phyloP scores from a whole-genome alignment of 805 yeast species.

The Saccharomycopsis schoenii region DNA sequence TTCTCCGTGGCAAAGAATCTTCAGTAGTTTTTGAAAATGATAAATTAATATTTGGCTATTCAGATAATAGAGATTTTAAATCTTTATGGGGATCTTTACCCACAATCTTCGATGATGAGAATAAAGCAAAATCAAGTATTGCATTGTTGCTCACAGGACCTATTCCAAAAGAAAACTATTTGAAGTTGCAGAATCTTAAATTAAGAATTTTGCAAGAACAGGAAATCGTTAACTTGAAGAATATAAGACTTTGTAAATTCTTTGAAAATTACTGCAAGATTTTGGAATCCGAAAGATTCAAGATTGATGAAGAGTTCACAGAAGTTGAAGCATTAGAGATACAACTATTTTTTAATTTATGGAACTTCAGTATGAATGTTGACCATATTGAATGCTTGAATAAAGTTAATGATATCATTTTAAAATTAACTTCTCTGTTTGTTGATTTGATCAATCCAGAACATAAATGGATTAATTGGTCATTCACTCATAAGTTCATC shows the following conservation, averaged over 20 bases:
- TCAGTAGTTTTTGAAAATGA: not conserved
- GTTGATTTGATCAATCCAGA: not conserved
- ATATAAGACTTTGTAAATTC: not conserved
- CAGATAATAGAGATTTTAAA: constrained; percentile 15
- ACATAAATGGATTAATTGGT: constrained; percentile 1
- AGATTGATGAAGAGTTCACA: constrained; percentile 1
- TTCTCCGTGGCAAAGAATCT: not conserved
- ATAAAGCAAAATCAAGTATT: not conserved
- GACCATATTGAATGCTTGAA: not conserved
- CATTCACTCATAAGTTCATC: not conserved
- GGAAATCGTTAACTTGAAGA: not conserved
- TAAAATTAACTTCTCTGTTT: not conserved
- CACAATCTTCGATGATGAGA: not conserved
- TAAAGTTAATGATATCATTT: not conserved
- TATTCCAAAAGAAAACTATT: not conserved
- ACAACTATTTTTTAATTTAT: constrained; percentile 1
- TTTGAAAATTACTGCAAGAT: not conserved
- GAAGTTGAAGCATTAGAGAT: constrained; percentile 1
- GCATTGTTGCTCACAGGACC: constrained; percentile 4
- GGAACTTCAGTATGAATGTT: not conserved
- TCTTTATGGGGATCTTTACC: constrained; percentile 9
- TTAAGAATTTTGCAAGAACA: not conserved
- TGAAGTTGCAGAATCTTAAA: constrained; percentile 6
- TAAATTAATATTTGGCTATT: not conserved
- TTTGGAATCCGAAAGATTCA: not conserved